Evolutionary conservation across 805 yeast genomes (phyloP).

Genomic region (Torulaspora maleeae): DNA sequence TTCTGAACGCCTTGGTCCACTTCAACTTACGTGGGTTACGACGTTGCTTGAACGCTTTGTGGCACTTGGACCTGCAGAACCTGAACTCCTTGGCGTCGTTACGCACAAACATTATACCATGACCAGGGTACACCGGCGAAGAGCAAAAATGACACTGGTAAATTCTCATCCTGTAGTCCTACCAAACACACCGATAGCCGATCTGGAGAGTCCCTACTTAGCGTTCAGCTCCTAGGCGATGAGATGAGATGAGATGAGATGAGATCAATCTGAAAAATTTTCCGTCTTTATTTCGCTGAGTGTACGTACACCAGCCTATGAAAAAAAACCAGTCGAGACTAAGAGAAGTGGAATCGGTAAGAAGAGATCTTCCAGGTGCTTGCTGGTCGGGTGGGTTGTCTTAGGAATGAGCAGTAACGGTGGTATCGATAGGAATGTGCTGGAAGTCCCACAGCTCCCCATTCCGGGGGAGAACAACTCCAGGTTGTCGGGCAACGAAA

Average conservation of each 20-base stretch:
- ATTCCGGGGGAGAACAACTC: conserved; percentile 26
- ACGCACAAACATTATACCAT: conserved; percentile 96
- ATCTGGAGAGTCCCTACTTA: background rate
- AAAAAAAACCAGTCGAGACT: conserved; percentile 4
- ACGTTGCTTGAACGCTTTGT: conserved; percentile 94
- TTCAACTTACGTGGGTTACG: conserved; percentile 96
- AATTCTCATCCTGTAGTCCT: conserved; percentile 57
- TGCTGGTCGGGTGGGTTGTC: conserved; percentile 4
- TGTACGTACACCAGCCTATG: conserved; percentile 1
- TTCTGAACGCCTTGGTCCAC: conserved; percentile 99
- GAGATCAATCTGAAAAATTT: conserved; percentile 13
- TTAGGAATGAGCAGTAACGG: conserved; percentile 5
- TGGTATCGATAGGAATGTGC: conserved; percentile 6
- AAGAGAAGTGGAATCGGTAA: background rate
- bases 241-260: conserved; percentile 28
- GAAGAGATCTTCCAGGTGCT: conserved; percentile 1
- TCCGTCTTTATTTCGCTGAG: background rate
- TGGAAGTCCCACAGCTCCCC: conserved; percentile 30
- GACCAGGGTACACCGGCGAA: conserved; percentile 90
- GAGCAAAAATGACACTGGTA: conserved; percentile 95
- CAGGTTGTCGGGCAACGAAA: conserved; percentile 3
- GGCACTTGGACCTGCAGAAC: conserved; percentile 97
- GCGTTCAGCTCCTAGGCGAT: conserved; percentile 5
- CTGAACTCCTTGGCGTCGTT: conserved; percentile 97
- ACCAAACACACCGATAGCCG: background rate